Percentiles rank a stretch among this genome's conserved stretches.
Evolutionary conservation across 768 basidiomycete species (phyloP).

Genomic region (Suillus spraguei): DNA sequence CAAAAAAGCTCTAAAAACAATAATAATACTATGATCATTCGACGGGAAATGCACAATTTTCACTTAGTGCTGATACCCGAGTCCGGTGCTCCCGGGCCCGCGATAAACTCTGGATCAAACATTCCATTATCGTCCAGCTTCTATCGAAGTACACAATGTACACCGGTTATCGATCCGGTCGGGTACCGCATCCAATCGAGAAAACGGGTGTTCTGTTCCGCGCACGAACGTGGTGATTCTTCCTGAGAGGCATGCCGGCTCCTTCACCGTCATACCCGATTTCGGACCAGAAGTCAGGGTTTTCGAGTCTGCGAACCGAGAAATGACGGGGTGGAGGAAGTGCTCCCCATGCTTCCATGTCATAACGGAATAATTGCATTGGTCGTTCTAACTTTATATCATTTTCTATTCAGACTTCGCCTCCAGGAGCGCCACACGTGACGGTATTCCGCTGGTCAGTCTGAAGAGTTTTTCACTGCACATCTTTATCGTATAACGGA

Average conservation of each 20-base stretch:
- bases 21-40: too few relatives aligned
- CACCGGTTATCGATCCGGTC: slow-evolving; percentile 28
- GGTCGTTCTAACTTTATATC: slow-evolving; percentile 31
- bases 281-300: slow-evolving; percentile 41
- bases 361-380: slow-evolving; percentile 38
- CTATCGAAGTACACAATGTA: slow-evolving; percentile 30
- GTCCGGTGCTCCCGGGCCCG: slow-evolving; percentile 33
- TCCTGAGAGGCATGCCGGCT: slow-evolving; percentile 33
- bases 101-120: slow-evolving; percentile 32
- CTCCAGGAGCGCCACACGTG: slow-evolving; percentile 47
- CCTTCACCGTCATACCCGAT: slow-evolving; percentile 27
- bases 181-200: slow-evolving; percentile 34
- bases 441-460: slow-evolving; percentile 40
- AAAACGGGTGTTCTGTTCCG: slow-evolving; percentile 23
- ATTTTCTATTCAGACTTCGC: slow-evolving; percentile 39
- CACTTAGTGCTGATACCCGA: slow-evolving; percentile 20
- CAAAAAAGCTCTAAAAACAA: too few relatives aligned
- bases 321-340: slow-evolving; percentile 42
- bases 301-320: slow-evolving; percentile 31
- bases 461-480: slow-evolving; percentile 10
- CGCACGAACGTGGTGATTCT: slow-evolving; percentile 38
- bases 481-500: slow-evolving; percentile 30
- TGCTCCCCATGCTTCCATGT: slow-evolving; percentile 34
- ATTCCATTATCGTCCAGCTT: slow-evolving; percentile 29
- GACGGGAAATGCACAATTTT: too few relatives aligned